Evolutionary conservation across 371 early-diverging fungal genomes (phyloP).

Genomic region (Rhizopus delemar): DNA sequence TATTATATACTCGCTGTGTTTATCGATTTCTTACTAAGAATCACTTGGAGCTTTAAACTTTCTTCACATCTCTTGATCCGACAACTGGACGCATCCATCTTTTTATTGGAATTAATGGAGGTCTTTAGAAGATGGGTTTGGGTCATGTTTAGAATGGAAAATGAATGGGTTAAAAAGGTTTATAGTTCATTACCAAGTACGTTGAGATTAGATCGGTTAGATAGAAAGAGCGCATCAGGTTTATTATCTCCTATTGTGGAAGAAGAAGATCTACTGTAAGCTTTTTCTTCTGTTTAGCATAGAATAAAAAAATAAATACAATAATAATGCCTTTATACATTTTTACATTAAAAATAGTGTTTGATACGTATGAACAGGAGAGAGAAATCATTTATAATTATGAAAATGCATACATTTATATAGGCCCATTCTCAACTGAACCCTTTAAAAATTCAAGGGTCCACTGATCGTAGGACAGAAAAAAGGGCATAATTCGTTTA

Average conservation of each 20-base stretch:
- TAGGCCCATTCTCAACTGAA: too few relatives aligned
- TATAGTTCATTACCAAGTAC: constrained; percentile 30
- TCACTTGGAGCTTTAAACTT: constrained; percentile 85
- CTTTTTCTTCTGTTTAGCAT: neutral
- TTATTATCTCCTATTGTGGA: constrained; percentile 31
- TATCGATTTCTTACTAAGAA: constrained; percentile 78
- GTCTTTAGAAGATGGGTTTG: constrained; percentile 87
- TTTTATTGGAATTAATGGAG: constrained; percentile 78
- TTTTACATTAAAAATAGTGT: too few relatives aligned
- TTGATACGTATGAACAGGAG: too few relatives aligned
- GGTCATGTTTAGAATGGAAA: constrained; percentile 87
- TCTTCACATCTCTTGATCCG: constrained; percentile 71
- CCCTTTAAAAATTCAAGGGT: too few relatives aligned
- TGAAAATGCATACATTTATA: too few relatives aligned
- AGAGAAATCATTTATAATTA: too few relatives aligned
- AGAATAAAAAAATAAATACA: neutral
- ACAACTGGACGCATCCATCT: constrained; percentile 67
- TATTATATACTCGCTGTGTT: constrained; percentile 77
- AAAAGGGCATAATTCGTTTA: too few relatives aligned
- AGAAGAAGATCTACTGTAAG: constrained; percentile 13
- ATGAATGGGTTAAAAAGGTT: constrained; percentile 67
- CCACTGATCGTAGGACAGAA: too few relatives aligned
- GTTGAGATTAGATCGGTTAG: constrained; percentile 20
- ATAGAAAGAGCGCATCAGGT: constrained; percentile 20
- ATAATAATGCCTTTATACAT: too few relatives aligned